These are phyloP conservation scores for Citropsis articulata DNA, from an alignment of 345 rosid genomes.

Conservation along the genomic window DNA sequence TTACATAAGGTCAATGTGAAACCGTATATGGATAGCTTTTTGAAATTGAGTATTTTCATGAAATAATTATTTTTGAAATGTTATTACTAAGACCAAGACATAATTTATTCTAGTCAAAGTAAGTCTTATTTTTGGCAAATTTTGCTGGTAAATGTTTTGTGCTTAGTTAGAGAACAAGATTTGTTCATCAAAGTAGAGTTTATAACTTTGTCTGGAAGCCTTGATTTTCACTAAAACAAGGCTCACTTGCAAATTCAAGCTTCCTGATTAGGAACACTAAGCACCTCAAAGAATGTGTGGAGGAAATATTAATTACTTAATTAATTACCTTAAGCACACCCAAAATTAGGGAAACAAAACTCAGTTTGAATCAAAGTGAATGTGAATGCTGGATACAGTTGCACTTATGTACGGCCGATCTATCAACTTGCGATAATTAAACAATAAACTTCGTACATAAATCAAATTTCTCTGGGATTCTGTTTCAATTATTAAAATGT, in stretches of 20 bases:
- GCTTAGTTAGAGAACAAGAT: background rate
- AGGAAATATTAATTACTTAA: background rate
- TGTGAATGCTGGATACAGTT: constrained; percentile 2
- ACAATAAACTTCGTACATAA: background rate
- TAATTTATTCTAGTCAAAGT: background rate
- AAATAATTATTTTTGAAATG: background rate
- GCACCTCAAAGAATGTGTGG: constrained; percentile 9
- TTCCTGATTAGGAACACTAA: constrained; percentile 2
- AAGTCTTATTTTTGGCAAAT: constrained; percentile 3
- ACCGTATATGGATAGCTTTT: background rate
- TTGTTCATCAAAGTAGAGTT: constrained; percentile 6
- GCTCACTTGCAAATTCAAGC: constrained; percentile 13
- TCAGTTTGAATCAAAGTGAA: background rate
- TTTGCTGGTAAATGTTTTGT: background rate
- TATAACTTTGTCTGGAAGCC: background rate
- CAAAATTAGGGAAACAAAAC: constrained; percentile 4
- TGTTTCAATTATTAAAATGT: background rate
- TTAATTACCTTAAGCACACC: background rate
- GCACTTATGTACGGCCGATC: constrained; percentile 5
- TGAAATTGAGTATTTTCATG: background rate
- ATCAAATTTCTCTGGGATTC: background rate
- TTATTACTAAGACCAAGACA: background rate
- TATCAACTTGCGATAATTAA: constrained; percentile 4
- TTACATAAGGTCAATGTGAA: background rate
- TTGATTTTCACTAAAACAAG: constrained; percentile 9